These are phyloP conservation scores for Rhodomyrtus tomentosa DNA, from an alignment of 345 rosid genomes.

Conservation along the genomic window DNA sequence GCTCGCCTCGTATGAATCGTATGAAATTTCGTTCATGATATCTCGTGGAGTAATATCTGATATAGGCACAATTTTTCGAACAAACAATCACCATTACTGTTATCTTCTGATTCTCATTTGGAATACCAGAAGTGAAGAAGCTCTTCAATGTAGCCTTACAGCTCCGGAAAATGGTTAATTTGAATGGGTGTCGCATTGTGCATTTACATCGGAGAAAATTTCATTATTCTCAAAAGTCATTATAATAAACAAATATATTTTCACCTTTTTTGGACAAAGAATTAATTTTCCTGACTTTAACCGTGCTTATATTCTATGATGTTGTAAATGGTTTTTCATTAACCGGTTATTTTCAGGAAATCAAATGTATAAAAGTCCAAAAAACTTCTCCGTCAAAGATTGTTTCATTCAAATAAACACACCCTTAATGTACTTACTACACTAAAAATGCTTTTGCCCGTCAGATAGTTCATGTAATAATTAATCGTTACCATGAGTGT, in stretches of 20 bases:
- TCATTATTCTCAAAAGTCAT: not conserved
- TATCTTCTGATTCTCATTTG: not conserved
- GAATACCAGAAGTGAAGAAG: not conserved
- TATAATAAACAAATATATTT: not conserved
- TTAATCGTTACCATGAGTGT: not conserved
- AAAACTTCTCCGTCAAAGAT: too few relatives aligned
- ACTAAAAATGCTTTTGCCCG: not conserved
- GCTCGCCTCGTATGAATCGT: not conserved
- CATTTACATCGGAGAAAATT: rapidly evolving
- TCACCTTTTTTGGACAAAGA: rapidly evolving
- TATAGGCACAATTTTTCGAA: not conserved
- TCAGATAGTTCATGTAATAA: not conserved
- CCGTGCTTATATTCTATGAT: not conserved
- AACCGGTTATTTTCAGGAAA: too few relatives aligned
- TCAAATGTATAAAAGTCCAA: too few relatives aligned
- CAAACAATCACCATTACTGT: not conserved
- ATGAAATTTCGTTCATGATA: not conserved
- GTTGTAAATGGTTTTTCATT: too few relatives aligned
- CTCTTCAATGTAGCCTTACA: not conserved
- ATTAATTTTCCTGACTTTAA: not conserved
- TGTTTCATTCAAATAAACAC: too few relatives aligned
- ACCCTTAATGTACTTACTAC: not conserved
- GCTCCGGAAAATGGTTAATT: not conserved
- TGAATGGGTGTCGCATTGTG: not conserved
- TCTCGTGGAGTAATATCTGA: not conserved